Evolutionary conservation across 495 filamentous ascomycete species (phyloP), one percentile per base, ranked within the genome.

Genomic region (Neurospora sp.): DNA sequence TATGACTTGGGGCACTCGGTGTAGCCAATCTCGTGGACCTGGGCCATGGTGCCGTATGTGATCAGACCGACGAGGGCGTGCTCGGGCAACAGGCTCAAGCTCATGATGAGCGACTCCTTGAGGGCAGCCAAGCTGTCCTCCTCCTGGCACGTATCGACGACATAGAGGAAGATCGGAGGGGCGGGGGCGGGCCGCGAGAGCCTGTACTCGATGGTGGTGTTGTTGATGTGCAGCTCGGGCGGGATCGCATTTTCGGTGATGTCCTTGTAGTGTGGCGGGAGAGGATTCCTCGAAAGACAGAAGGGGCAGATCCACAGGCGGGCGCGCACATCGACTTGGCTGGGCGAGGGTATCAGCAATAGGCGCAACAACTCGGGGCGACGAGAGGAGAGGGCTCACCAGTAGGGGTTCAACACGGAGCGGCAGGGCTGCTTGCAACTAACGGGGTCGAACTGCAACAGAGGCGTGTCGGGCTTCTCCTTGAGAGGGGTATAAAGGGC

Each of bases 1-100:
- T 98, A 99, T n/a, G 96, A 97, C 84, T 99, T 99, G 74, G 96
- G 93, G 79, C 96, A 98, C 81, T 98, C 96, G 41, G 92, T 94
- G 81, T 99, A 99, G 72, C 96, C 96, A 78, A 99, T 91, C 84
- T 99, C 96, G 79, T 99, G 96, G 35, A 99, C 93, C 89, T 98
- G 95, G 46, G 95, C 95, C 95, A 98, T 99, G 66, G 96, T 98
- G 62, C 96, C 96, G 80, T 89, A 99, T 42, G 96, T 98, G 78
- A 99, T 92, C 76, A 99, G 84, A 39, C 96, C 96, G 74, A 99
- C 96, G 72, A 99, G 86, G 31, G 96, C 94, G 85, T 97, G 91
- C 70, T 94, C 92, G 39, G 96, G 96, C 69, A 99, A 87, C 70
- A 99, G 86, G 79, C 93, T 96, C 82, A 99, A 88, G 84, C 96